Evolutionary conservation across 2,329 filamentous ascomycete genomes (phyloP), one percentile per base, ranked within the genome.

Genomic region (Diaporthe sp.): DNA sequence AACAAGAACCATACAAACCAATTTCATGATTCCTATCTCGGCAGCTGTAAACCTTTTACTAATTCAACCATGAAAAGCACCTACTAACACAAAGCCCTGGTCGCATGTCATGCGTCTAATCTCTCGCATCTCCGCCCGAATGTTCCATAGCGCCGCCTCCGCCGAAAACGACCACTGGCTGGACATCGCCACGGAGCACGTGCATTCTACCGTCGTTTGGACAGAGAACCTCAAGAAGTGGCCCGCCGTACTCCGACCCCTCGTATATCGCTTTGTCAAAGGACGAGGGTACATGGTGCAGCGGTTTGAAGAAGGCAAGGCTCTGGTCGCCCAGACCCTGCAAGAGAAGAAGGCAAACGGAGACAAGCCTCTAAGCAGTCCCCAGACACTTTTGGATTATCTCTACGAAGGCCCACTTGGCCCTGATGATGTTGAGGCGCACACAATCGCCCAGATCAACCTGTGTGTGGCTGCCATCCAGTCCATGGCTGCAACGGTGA

Each of bases 401-500:
- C 58, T 62, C 15, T 62, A 44, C 19, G 58, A 62, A 12, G 58
- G 58, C 9, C 22, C 6, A 19, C 22, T 62, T 44, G 58, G 39
- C 8, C 37, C 58, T 6, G 37, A 62, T 28, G 12, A 69, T 69
- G 65, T 53, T 8, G 65, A 53, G 44, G 65, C 19, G n/a, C 65
- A 69, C 15, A 69, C 65, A 4, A 51, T 69, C 39, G 49, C 65
- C 4, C 65, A 69, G 44, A 69, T 69, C 44, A 69, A 69, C 6
- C 19, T 69, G 19, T 34, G 28, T 25, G 65, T 69, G 28, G 65
- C 65, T 53, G 65, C 65, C 34, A 69, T 69, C 28, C 65, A 69
- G 34, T 53, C 65, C 65, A 69, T 69, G 65, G 65, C 65, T 19
- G 44, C 65, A 4, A 37, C 65, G 6, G 44, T 51, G 44, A 69